A percentile compares a stretch with the other conserved stretches of the same genome.
Conservation (phyloP, 208 protist genomes). For the Wallacemonas sp. region DNA sequence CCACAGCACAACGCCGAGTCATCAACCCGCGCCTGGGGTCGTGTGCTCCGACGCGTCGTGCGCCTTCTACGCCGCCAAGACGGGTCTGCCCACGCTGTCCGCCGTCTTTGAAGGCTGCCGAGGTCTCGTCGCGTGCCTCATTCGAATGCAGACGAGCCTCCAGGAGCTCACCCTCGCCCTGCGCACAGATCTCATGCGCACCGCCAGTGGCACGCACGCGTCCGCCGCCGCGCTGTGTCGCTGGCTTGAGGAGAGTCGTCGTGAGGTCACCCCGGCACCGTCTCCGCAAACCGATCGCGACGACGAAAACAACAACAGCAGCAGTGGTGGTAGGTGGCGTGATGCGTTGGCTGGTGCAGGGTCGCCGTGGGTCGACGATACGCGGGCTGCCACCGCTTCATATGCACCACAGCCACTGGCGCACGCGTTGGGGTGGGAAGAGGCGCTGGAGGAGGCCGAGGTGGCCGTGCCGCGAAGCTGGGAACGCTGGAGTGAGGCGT, state of each 20-base stretch:
- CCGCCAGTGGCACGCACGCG: constrained; percentile 19
- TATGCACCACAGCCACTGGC: neutral
- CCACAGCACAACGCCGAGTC: neutral
- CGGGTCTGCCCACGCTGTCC: constrained; percentile 6
- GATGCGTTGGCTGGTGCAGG: no score
- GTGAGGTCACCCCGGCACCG: neutral
- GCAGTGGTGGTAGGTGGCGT: neutral
- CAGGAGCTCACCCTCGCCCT: constrained; percentile 58
- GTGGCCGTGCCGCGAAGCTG: constrained; percentile 20
- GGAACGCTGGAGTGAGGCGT: constrained; percentile 30
- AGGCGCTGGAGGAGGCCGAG: constrained; percentile 1
- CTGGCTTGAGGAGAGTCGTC: constrained; percentile 3
- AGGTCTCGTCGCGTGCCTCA: constrained; percentile 41
- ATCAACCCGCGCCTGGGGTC: neutral
- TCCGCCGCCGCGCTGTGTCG: constrained; percentile 4
- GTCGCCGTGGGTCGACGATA: neutral
- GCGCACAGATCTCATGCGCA: constrained; percentile 29
- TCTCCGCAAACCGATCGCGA: neutral
- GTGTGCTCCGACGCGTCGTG: neutral
- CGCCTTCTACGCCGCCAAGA: neutral
- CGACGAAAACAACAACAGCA: neutral
- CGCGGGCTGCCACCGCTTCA: neutral
- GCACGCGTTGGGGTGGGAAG: neutral
- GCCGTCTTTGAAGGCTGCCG: constrained; percentile 33
- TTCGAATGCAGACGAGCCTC: constrained; percentile 58